Evolutionary conservation across 306 rosid genomes (phyloP), one percentile per base, ranked within the genome.

Genomic region (Quercus wislizeni): DNA sequence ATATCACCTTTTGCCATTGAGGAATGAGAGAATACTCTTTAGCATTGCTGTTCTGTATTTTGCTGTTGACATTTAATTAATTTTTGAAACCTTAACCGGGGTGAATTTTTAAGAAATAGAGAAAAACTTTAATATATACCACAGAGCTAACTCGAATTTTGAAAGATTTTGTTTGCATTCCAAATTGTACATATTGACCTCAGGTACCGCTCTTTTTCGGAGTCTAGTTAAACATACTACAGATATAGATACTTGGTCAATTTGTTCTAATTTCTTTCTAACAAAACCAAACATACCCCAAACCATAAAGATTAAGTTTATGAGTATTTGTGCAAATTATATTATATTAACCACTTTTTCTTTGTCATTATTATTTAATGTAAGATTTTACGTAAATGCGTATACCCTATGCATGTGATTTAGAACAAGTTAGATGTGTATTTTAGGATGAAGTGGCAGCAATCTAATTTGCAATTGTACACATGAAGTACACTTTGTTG

Each of bases 241-340:
- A 49, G 54, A 12, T 49, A 10, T 1, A 3, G 1, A 49, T 12
- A 49, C 46, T 12, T 49, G 17, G 54, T 49, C 54, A 49, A 11
- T 49, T 49, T 49, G 15, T 21, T n/a, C 0, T 54, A 71, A 35
- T 19, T 13, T 23, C 23, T 25, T 55, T 69, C 56, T 13, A 38
- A 62, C 20, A 54, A 28, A 56, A 68, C 61, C 76, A 74, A 80
- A 55, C 77, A 73, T 62, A 13, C 27, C 12, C 84, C 79, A n/a
- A 68, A 58, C 71, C 57, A 12, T 54, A 8, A 55, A 8, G 11
- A 8, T 8, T 41, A 8, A 41, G 46, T 41, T 41, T 41, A 8
- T 41, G 46, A 41, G 11, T 41, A 41, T 41, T 2, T 41, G 12
- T 8, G 46, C 0, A 41, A 41, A 0, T 2, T 41, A 41, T 41